Base-by-base conservation (phyloP, 1,284 basidiomycete genomes). In the Pseudozyma flocculosa region DNA sequence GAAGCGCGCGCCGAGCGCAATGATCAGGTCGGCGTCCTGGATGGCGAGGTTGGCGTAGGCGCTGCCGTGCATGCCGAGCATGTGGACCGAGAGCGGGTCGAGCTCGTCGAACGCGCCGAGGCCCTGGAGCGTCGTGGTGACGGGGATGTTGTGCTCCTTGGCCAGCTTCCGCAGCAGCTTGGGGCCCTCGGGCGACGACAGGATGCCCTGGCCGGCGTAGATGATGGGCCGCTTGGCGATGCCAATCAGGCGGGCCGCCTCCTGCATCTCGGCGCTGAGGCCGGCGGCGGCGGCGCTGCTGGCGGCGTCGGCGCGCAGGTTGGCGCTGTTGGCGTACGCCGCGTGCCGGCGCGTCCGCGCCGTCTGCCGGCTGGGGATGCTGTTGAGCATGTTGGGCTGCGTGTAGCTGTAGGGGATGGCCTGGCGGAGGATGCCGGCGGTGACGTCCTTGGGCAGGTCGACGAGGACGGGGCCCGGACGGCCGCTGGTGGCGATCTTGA, bases 1-100 rank as follows among this genome's bases (percentile, higher is more conserved):
- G 79, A 98, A 98, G 48, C 94, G 86, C 17, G 86, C 91, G 55
- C 95, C 94, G 29, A 98, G 87, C 30, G 93, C 94, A 68, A 98
- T 94, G 81, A 98, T 90, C 47, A 98, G 87, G 78, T 98, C 95
- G 29, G 95, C 95, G 51, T 90, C 83, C 80, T 98, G 94, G 85
- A 98, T 96, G 3, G 94, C 93, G 48, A 95, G 82, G 82, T 98
- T 98, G 73, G 95, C 94, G 75, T 97, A 97, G 2, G 93, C 92
- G 15, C 87, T 87, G 4, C 95, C 95, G 82, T 98, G 94, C 94
- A 98, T 97, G 65, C 94, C 94, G 52, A 98, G 86, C 94, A 98
- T 97, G 80, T 97, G 92, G 76, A 98, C 82, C 65, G 88, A 88
- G 78, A 86, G 86, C 11, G 72, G 70, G 79, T 92, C 85, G 55